Conservation (phyloP, 1,284 basidiomycete species). For the Sanghuangporus sanghuang region DNA sequence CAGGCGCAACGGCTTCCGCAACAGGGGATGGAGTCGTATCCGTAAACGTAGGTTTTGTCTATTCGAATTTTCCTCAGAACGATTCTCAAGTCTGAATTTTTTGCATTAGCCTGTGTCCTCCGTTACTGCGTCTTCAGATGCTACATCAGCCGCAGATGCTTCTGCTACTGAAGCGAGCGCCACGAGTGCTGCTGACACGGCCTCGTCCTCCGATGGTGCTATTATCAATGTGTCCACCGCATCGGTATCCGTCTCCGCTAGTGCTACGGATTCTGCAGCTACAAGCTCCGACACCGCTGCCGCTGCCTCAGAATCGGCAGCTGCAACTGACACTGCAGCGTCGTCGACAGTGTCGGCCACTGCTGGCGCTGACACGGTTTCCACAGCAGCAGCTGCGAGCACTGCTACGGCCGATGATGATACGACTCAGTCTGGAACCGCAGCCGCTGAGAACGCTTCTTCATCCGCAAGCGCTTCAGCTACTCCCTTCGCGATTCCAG, state of each 20-base stretch:
- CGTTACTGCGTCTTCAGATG: conserved; percentile 10
- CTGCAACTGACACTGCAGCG: conserved; percentile 20
- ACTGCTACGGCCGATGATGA: conserved; percentile 13
- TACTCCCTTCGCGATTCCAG: conserved; percentile 55
- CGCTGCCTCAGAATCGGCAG: not conserved
- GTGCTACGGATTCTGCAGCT: not conserved
- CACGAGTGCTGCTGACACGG: not conserved
- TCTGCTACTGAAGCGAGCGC: not conserved
- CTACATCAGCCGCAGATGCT: not conserved
- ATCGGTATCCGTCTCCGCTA: not conserved
- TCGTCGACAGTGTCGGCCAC: conserved; percentile 17
- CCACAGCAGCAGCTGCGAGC: conserved; percentile 16
- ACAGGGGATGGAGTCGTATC: not conserved
- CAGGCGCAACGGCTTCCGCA: not conserved
- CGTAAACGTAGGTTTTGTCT: conserved; percentile 1
- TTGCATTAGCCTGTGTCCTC: conserved; percentile 9
- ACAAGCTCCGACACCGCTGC: conserved; percentile 4
- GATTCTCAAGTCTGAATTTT: not conserved
- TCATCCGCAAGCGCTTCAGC: conserved; percentile 19
- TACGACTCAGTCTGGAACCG: conserved; percentile 15
- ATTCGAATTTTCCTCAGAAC: not conserved
- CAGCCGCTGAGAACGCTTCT: conserved; percentile 16
- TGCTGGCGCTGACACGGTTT: conserved; percentile 13
- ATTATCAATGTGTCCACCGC: not conserved
- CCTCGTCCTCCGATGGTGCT: conserved; percentile 10